A percentile compares a stretch with the other conserved stretches of the same genome.
Evolutionary conservation across 768 basidiomycete species (phyloP).

Genomic region (Boletus coccyginus): DNA sequence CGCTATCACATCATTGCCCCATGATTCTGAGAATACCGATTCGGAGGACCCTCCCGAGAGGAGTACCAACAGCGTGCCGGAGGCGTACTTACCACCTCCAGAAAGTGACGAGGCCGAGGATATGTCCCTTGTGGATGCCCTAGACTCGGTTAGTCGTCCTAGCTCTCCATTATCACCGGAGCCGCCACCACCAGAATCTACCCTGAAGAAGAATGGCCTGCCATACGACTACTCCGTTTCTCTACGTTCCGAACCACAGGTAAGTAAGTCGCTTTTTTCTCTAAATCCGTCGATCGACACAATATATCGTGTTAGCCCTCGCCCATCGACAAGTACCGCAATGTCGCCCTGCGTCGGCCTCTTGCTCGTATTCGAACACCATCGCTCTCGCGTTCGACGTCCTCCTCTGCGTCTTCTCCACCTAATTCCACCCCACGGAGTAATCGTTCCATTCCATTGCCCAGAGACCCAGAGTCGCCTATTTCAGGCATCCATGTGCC

Average conservation of each 20-base stretch:
- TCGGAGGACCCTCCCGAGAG: conserved; percentile 37
- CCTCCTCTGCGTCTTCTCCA: conserved; percentile 52
- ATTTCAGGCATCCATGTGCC: conserved; percentile 45
- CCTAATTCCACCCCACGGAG: conserved; percentile 65
- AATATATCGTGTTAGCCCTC: conserved; percentile 47
- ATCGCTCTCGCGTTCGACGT: conserved; percentile 60
- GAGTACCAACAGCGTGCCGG: conserved; percentile 52
- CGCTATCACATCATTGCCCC: conserved; percentile 53
- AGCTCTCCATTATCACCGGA: conserved; percentile 46
- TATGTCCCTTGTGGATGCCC: conserved; percentile 54
- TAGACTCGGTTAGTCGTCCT: conserved; percentile 54
- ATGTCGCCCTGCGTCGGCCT: conserved; percentile 57
- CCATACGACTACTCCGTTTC: conserved; percentile 54
- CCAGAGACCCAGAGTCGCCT: conserved; percentile 46
- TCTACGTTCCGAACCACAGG: conserved; percentile 61
- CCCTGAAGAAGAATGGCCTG: conserved; percentile 50
- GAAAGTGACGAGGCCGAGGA: conserved; percentile 43
- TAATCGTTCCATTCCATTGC: conserved; percentile 41
- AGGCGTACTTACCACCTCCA: conserved; percentile 50
- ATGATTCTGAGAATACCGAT: conserved; percentile 33
- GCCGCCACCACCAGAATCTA: conserved; percentile 34
- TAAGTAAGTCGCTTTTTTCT: conserved; percentile 36
- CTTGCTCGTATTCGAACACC: conserved; percentile 57
- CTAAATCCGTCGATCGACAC: not conserved
- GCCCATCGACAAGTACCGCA: conserved; percentile 59